phyloP scores from a whole-genome alignment of 2,329 filamentous ascomycete species.

The Torrubiella hemipterigena region DNA sequence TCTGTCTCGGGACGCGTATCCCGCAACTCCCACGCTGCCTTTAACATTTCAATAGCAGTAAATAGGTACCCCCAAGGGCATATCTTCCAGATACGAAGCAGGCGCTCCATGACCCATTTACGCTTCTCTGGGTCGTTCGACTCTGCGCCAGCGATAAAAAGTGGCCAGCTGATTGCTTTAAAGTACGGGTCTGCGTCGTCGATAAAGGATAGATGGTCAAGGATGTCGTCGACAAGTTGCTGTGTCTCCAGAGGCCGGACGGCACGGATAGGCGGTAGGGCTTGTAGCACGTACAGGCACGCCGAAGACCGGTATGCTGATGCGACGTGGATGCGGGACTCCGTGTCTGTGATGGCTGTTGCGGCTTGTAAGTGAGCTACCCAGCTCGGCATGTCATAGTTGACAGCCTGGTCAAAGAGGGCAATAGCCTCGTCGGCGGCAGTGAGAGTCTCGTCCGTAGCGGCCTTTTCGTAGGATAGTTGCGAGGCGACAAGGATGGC shows the following conservation, averaged over 20 bases:
- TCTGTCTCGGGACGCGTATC: conserved; percentile 19
- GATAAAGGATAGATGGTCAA: conserved; percentile 37
- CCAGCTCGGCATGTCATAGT: conserved; percentile 30
- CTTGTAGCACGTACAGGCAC: conserved; percentile 33
- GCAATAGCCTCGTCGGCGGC: conserved; percentile 23
- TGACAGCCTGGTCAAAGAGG: conserved; percentile 27
- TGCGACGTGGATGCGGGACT: conserved; percentile 30
- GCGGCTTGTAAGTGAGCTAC: conserved; percentile 24
- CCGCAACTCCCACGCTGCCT: conserved; percentile 32
- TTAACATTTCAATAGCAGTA: conserved; percentile 35
- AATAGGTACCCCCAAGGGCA: conserved; percentile 40
- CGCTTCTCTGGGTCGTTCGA: conserved; percentile 32
- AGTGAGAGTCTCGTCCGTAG: conserved; percentile 17
- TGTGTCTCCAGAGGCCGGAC: conserved; percentile 26
- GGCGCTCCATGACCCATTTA: conserved; percentile 37
- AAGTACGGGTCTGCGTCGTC: conserved; percentile 37
- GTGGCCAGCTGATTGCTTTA: conserved; percentile 48
- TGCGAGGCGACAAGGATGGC: conserved; percentile 32
- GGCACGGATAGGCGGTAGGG: conserved; percentile 24
- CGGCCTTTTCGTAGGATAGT: conserved; percentile 24
- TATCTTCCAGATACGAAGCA: conserved; percentile 29
- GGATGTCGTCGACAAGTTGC: conserved; percentile 35
- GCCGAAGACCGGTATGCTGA: conserved; percentile 33
- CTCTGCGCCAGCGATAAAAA: conserved; percentile 46
- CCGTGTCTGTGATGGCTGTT: conserved; percentile 23